A percentile compares a stretch with the other conserved stretches of the same genome.
phyloP scores from a whole-genome alignment of 345 rosid genomes.

The Lumnitzera racemosa region DNA sequence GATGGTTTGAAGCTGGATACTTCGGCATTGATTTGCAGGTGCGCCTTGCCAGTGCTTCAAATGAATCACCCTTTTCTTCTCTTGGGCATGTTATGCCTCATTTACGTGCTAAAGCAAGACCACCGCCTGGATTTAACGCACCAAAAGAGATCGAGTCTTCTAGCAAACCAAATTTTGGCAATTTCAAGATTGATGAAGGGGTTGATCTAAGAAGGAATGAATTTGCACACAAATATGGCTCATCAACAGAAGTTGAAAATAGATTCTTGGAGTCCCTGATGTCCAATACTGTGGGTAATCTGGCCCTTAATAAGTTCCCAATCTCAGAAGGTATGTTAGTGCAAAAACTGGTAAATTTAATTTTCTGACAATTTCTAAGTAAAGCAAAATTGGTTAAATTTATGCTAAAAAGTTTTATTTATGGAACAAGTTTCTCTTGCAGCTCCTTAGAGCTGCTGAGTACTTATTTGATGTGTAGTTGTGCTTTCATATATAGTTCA shows the following conservation, averaged over 20 bases:
- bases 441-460: too few relatives aligned
- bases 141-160: slow-evolving; percentile 51
- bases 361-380: too few relatives aligned
- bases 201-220: slow-evolving; percentile 50
- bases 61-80: slow-evolving; percentile 56
- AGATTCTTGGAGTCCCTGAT: slow-evolving; percentile 90
- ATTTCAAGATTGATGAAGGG: slow-evolving; percentile 37
- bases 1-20: slow-evolving; percentile 97
- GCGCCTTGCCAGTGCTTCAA: slow-evolving; percentile 56
- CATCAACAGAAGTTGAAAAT: slow-evolving; percentile 78
- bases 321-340: slow-evolving; percentile 38
- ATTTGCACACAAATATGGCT: slow-evolving; percentile 40
- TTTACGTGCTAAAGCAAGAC: slow-evolving; percentile 86
- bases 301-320: slow-evolving; percentile 20
- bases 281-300: slow-evolving; percentile 45
- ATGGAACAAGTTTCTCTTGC: too few relatives aligned
- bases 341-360: too few relatives aligned
- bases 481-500: too few relatives aligned
- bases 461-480: too few relatives aligned
- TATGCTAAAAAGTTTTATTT: too few relatives aligned
- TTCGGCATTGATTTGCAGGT: slow-evolving; percentile 92
- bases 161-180: slow-evolving; percentile 34
- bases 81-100: slow-evolving; percentile 99
- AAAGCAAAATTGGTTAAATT: too few relatives aligned
- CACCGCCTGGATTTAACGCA: slow-evolving; percentile 92